A percentile compares a stretch with the other conserved stretches of the same genome.
phyloP scores from a whole-genome alignment of 805 yeast genomes.

The Starmerella stigmatis region DNA sequence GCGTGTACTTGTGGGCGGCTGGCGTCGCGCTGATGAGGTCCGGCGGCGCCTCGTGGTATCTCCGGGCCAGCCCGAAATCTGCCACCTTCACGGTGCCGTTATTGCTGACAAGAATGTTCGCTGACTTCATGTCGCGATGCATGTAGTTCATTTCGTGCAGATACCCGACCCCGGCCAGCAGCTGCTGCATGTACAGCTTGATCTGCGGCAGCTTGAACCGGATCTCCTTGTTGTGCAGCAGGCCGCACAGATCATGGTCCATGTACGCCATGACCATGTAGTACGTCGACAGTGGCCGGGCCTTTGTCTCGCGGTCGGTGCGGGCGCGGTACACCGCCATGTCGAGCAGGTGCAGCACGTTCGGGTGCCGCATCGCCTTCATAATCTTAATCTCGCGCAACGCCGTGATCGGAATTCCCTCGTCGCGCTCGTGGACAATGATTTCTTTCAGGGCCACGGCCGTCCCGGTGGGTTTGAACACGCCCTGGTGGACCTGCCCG shows the following conservation, averaged over 20 bases:
- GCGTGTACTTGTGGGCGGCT: constrained; percentile 39
- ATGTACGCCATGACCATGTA: constrained; percentile 89
- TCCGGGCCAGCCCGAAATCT: constrained; percentile 88
- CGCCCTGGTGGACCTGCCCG: constrained; percentile 80
- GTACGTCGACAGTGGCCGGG: constrained; percentile 35
- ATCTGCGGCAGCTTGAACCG: constrained; percentile 53
- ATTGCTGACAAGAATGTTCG: constrained; percentile 75
- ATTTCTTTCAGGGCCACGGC: constrained; percentile 82
- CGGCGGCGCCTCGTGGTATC: constrained; percentile 55
- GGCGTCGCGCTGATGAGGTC: constrained; percentile 37
- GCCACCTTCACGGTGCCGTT: constrained; percentile 78
- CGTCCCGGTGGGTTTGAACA: constrained; percentile 39
- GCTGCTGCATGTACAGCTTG: constrained; percentile 71
- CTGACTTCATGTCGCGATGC: constrained; percentile 93
- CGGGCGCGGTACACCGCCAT: constrained; percentile 44
- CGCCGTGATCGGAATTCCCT: constrained; percentile 85
- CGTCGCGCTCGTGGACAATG: constrained; percentile 63
- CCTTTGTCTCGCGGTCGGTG: constrained; percentile 8
- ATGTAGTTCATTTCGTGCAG: constrained; percentile 52
- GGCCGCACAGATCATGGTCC: constrained; percentile 84
- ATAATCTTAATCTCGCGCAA: constrained; percentile 80
- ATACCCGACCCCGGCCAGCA: constrained; percentile 69
- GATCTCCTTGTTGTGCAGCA: constrained; percentile 68
- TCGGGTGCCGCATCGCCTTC: constrained; percentile 55
- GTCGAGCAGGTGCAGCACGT: constrained; percentile 68